Evolutionary conservation across 345 rosid species (phyloP).

Genomic region (Citrus sp.): DNA sequence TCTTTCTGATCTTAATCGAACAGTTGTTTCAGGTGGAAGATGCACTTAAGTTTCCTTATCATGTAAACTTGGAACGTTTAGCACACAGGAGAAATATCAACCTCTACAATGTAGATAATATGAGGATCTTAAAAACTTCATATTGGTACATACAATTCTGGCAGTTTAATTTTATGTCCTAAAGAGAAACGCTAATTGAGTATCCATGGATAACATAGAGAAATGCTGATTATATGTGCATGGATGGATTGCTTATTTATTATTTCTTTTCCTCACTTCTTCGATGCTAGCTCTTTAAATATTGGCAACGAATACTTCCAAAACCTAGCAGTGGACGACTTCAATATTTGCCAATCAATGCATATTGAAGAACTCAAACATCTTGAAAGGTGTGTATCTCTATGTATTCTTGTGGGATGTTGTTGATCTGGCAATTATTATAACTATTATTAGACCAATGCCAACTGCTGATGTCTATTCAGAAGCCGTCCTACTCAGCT

Average conservation of each 20-base stretch:
- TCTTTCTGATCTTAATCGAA: not conserved
- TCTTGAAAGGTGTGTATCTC: conserved; percentile 53
- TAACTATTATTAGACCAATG: conserved; percentile 1
- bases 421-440: not conserved
- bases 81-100: conserved; percentile 56
- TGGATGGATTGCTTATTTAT: not conserved
- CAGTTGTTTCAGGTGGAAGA: conserved; percentile 53
- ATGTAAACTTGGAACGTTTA: conserved; percentile 54
- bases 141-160: conserved; percentile 38
- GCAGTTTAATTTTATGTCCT: not conserved
- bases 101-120: conserved; percentile 34
- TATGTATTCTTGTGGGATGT: not conserved
- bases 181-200: not conserved
- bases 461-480: not conserved
- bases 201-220: not conserved
- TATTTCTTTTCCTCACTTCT: not conserved
- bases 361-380: conserved; percentile 57
- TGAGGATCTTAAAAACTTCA: conserved; percentile 55
- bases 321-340: conserved; percentile 66
- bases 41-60: conserved; percentile 50
- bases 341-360: conserved; percentile 61
- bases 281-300: conserved; percentile 41
- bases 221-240: no score
- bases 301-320: conserved; percentile 43
- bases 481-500: not conserved